A percentile compares a stretch with the other conserved stretches of the same genome.
Evolutionary conservation across 2,329 filamentous ascomycete genomes (phyloP).

Genomic region (Teratosphaeria zuluensis): DNA sequence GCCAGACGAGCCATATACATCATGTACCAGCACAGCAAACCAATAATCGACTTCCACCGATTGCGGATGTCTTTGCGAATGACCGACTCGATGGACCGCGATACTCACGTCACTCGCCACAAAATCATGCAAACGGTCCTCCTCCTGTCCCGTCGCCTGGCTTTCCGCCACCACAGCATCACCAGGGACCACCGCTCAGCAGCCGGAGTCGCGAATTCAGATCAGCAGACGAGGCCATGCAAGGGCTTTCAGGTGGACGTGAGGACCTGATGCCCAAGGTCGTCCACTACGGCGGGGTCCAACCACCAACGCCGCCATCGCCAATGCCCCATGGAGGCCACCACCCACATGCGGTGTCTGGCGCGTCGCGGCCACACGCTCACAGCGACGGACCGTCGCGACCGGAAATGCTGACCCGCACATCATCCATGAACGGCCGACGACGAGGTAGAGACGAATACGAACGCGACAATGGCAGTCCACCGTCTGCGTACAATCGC

Average conservation of each 20-base stretch:
- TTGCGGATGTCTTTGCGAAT: slow-evolving; percentile 82
- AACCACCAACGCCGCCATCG: slow-evolving; percentile 84
- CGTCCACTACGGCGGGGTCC: slow-evolving; percentile 89
- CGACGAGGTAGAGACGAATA: slow-evolving; percentile 82
- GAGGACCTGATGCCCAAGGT: slow-evolving; percentile 87
- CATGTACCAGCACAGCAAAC: slow-evolving; percentile 82
- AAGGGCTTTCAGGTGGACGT: slow-evolving; percentile 79
- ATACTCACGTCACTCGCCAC: slow-evolving; percentile 46
- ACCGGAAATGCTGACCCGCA: slow-evolving; percentile 20
- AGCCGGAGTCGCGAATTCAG: slow-evolving; percentile 73
- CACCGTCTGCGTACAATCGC: slow-evolving; percentile 51
- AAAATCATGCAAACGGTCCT: slow-evolving; percentile 46
- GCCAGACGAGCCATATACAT: slow-evolving; percentile 81
- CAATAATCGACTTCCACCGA: slow-evolving; percentile 82
- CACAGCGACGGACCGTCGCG: slow-evolving; percentile 14
- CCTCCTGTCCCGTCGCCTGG: slow-evolving; percentile 69
- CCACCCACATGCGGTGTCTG: slow-evolving; percentile 12
- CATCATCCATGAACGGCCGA: slow-evolving; percentile 50
- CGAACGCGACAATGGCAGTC: slow-evolving; percentile 75
- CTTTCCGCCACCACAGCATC: slow-evolving; percentile 48
- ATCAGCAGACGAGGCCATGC: slow-evolving; percentile 90
- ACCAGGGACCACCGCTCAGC: slow-evolving; percentile 40
- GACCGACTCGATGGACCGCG: slow-evolving; percentile 51
- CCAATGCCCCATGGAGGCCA: slow-evolving; percentile 44
- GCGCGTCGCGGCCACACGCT: slow-evolving; percentile 13